A percentile compares a stretch with the other conserved stretches of the same genome.
phyloP scores from a whole-genome alignment of 345 rosid species.

The Rhizophora mangle region DNA sequence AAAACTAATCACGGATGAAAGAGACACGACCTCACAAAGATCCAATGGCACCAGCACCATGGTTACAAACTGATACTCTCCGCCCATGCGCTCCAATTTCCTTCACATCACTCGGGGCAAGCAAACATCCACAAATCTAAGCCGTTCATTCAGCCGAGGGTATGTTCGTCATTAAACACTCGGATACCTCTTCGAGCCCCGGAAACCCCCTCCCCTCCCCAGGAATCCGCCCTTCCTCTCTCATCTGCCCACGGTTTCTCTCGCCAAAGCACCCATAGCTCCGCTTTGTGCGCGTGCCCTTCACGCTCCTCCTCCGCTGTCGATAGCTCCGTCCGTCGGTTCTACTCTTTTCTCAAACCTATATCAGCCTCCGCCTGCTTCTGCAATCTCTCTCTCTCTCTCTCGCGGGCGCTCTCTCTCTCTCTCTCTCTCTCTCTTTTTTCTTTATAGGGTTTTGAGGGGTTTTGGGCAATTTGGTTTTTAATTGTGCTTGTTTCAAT shows the following conservation, averaged over 20 bases:
- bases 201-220: background rate
- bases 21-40: no score
- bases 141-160: background rate
- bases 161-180: background rate
- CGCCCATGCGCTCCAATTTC: no score
- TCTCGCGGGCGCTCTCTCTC: no score
- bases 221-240: background rate
- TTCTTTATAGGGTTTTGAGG: slow-evolving; percentile 6
- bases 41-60: no score
- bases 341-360: background rate
- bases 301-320: background rate
- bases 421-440: background rate
- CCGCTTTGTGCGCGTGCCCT: background rate
- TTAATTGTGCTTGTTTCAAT: background rate
- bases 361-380: background rate
- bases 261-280: background rate
- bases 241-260: background rate
- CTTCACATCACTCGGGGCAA: no score
- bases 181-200: background rate
- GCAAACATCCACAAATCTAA: no score
- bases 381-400: no score
- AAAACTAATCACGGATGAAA: no score
- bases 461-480: slow-evolving; percentile 24
- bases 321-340: background rate
- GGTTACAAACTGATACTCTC: no score